phyloP scores from a whole-genome alignment of 148 eudicot species.

The Vaccinium corymbosum region DNA sequence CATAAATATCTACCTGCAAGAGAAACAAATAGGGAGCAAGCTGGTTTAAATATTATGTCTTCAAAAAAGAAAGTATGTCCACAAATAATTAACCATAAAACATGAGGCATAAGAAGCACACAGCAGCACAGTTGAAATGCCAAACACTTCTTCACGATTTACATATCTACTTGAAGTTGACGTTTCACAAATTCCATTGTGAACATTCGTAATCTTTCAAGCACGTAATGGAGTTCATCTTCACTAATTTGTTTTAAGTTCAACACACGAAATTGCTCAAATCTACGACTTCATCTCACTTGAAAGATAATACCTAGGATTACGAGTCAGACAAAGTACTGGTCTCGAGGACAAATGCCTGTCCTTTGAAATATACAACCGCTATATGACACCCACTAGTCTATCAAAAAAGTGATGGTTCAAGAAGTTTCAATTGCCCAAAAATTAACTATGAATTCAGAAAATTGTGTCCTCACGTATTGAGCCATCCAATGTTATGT shows the following conservation, averaged over 20 bases:
- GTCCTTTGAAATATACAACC: neutral
- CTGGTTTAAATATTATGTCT: neutral
- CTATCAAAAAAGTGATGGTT: neutral
- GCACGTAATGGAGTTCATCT: neutral
- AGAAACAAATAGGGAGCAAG: neutral
- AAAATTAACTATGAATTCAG: neutral
- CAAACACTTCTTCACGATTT: neutral
- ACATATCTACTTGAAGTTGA: neutral
- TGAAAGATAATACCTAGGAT: neutral
- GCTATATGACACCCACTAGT: neutral
- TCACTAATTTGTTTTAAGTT: neutral
- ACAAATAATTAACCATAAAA: neutral
- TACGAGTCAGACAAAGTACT: neutral
- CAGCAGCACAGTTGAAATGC: neutral
- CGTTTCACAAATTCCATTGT: neutral
- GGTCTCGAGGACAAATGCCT: neutral
- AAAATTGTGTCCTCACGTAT: neutral
- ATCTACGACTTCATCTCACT: neutral
- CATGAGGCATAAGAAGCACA: neutral
- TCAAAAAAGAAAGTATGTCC: too few relatives aligned
- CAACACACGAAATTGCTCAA: neutral
- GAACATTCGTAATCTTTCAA: neutral
- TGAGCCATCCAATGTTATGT: neutral
- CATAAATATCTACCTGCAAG: conserved; percentile 68
- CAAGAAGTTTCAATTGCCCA: neutral